Evolutionary conservation across 2,329 filamentous ascomycete species (phyloP), one percentile per base, ranked within the genome.

Genomic region (Arthrocladium fulminans): DNA sequence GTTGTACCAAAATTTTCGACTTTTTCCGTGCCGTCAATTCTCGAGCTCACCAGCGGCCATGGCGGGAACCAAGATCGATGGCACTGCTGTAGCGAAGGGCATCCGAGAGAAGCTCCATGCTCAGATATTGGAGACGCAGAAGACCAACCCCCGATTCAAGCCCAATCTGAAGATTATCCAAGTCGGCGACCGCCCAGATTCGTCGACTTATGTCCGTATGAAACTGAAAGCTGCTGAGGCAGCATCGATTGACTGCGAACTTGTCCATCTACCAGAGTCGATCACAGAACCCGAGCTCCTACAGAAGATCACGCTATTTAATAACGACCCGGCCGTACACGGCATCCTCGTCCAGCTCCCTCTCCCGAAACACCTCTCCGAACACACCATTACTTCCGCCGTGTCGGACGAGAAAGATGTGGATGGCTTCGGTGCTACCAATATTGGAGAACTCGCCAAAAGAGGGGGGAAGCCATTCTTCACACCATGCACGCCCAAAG

Each of bases 141-240:
- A 80, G 69, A 68, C 74, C 52, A 96, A 96, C 66, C 85, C 90
- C 34, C 79, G 88, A 60, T 98, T 88, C 74, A 82, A 83, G 71
- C 92, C 92, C 45, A 85, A 79, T 56, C 76, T 98, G 65, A 92
- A 88, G 67, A 98, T 98, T 66, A 84, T 98, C 57, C 92, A 98
- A 79, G 92, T 98, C 59, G 92, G 89, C 64, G 85, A 89, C 67
- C 83, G 92, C 61, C 87, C 86, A 57, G 92, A 98, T 72, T 96
- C 89, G 30, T 84, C 86, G 63, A 97, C 90, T 45, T 98, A 98
- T 85, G 90, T 98, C 70, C 89, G 89, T 71, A 98, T 98, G 92
- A 98, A 98, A 75, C 73, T 96, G 63, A 98, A 96, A 77, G 92
- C 92, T 57, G 92, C 92, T 50, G 75, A 86, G 66, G 92, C 97